Percentiles rank a stretch among this genome's conserved stretches.
phyloP scores from a whole-genome alignment of 148 eudicot species.

The Mesembryanthemum crystallinum region DNA sequence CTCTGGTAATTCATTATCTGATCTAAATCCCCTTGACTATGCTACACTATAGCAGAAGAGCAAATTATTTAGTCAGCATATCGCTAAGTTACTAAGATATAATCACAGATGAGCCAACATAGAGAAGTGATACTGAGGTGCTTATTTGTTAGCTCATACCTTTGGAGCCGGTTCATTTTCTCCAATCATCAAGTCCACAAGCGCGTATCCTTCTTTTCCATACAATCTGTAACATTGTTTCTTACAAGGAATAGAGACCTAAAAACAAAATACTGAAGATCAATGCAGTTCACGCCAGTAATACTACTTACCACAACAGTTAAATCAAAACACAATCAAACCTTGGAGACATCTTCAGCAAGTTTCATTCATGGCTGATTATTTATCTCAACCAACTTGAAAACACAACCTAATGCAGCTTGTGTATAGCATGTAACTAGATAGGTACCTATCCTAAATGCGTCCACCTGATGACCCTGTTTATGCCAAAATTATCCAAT shows the following conservation, averaged over 20 bases:
- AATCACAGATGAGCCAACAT: background rate
- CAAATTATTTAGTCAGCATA: too few species aligned
- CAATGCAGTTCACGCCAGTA: slow-evolving; percentile 5
- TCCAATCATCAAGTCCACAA: slow-evolving; percentile 87
- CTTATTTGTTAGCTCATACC: slow-evolving; percentile 40
- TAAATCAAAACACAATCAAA: slow-evolving; percentile 30
- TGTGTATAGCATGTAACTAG: slow-evolving; percentile 98
- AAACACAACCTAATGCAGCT: slow-evolving; percentile 95
- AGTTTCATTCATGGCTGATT: slow-evolving; percentile 94
- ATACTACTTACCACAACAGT: slow-evolving; percentile 3
- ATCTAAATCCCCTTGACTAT: background rate
- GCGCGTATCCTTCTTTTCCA: slow-evolving; percentile 86
- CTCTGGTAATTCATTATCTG: background rate
- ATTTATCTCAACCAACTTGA: slow-evolving; percentile 97
- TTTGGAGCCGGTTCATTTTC: slow-evolving; percentile 93
- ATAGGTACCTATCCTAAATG: slow-evolving; percentile 91
- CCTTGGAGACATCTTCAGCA: slow-evolving; percentile 97
- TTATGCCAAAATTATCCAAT: slow-evolving; percentile 17
- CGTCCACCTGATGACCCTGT: slow-evolving; percentile 96
- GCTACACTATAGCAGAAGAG: background rate
- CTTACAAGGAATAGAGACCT: slow-evolving; percentile 98
- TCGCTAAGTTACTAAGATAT: background rate
- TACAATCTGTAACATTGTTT: slow-evolving; percentile 85
- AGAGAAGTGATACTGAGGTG: background rate
- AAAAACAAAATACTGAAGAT: slow-evolving; percentile 18